Percentiles rank a stretch among this genome's conserved stretches.
Conservation (phyloP, 2,329 filamentous ascomycete genomes). For the Microdochium nivale region DNA sequence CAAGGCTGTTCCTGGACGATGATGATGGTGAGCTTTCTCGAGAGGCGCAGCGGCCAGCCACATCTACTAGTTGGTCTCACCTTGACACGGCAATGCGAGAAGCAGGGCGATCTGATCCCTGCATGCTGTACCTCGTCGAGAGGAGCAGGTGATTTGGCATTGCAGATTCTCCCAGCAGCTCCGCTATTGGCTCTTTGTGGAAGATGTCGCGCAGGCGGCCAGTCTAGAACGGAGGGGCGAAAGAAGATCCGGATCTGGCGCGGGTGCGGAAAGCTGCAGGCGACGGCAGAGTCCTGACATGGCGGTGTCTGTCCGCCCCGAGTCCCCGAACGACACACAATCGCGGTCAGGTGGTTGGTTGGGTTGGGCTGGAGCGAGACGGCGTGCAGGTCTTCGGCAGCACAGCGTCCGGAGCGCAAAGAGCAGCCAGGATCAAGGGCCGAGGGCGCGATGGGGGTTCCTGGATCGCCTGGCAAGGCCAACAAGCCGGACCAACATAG, state of each 20-base stretch:
- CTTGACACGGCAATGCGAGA: too few relatives aligned
- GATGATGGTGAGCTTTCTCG: too few relatives aligned
- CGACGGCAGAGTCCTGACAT: background rate
- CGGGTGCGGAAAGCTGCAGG: background rate
- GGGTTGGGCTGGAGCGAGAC: background rate
- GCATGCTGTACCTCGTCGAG: too few relatives aligned
- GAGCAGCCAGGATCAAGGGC: background rate
- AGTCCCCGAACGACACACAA: too few relatives aligned
- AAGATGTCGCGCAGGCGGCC: background rate
- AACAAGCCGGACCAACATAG: background rate
- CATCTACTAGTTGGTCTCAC: too few relatives aligned
- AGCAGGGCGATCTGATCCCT: background rate
- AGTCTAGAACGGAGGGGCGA: background rate
- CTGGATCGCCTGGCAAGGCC: background rate
- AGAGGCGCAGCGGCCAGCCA: too few relatives aligned
- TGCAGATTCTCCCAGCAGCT: background rate
- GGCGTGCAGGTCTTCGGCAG: background rate
- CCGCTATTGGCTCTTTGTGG: background rate
- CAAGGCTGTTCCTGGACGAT: too few relatives aligned
- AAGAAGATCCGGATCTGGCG: background rate
- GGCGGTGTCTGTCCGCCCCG: background rate
- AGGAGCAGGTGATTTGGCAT: background rate
- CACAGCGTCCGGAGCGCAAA: background rate
- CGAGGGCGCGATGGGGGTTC: background rate
- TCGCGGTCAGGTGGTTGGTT: background rate